Percentiles rank a stretch among this genome's conserved stretches.
Conservation (phyloP, 768 basidiomycete genomes). For the Collybia mongolica region DNA sequence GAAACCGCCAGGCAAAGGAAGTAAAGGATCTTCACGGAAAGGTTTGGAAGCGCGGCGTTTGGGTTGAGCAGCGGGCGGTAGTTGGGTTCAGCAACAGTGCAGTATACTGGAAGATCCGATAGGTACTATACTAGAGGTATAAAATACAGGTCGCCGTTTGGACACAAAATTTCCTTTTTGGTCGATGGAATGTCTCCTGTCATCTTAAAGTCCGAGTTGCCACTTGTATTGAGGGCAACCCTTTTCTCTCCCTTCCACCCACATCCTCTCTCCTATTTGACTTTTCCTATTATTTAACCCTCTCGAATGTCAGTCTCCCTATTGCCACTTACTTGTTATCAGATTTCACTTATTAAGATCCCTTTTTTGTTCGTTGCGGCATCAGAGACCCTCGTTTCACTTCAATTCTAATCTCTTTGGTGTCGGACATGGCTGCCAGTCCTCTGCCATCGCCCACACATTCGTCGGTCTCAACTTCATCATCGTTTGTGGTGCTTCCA, state of each 20-base stretch:
- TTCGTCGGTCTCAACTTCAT: slow-evolving; percentile 20
- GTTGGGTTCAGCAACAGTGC: slow-evolving; percentile 64
- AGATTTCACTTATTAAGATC: too few species aligned
- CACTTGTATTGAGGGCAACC: neutral
- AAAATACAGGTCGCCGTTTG: too few species aligned
- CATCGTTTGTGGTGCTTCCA: slow-evolving; percentile 22
- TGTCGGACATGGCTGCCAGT: slow-evolving; percentile 6
- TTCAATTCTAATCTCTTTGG: neutral
- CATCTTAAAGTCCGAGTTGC: too few species aligned
- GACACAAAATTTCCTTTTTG: too few species aligned
- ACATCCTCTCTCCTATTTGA: neutral
- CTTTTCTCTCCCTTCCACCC: neutral
- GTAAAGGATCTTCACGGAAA: slow-evolving; percentile 61
- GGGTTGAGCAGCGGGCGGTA: slow-evolving; percentile 63
- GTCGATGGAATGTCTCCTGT: too few species aligned
- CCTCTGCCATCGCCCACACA: slow-evolving; percentile 16
- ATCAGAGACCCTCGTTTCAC: slow-evolving; percentile 1
- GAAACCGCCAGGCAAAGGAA: slow-evolving; percentile 42
- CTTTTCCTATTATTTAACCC: neutral
- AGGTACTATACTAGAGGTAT: neutral
- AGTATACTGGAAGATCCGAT: slow-evolving; percentile 67
- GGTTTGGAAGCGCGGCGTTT: slow-evolving; percentile 56
- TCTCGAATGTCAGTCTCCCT: neutral
- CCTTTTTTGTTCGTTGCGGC: too few species aligned
- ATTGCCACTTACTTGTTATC: neutral